Base-by-base conservation (phyloP, 805 yeast genomes). In the Sporopachydermia quercuum region DNA sequence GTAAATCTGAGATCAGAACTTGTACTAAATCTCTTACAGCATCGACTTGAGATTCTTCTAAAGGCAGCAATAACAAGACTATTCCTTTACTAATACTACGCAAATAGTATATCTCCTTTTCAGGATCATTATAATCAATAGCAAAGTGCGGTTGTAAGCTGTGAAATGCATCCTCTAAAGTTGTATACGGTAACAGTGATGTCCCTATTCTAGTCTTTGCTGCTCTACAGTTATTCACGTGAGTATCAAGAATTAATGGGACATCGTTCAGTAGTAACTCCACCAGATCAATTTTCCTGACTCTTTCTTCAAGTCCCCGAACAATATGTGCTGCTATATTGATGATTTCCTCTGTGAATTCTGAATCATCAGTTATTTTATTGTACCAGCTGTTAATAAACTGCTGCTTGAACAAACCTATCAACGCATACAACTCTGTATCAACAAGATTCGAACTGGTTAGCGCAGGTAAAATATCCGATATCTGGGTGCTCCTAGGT, bases 371-470 rank as follows among this genome's bases (percentile, higher is more conserved):
- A 1, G 71, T 55, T 4, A 69, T 49, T 15, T 49, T 44, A 17
- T 49, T 48, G 50, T 71, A 71, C 72, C 75, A 70, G 5, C 59
- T 50, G 15, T 60, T 54, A 3, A 73, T 60, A 45, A 73, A 74
- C 39, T 66, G 66, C 16, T 63, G 58, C 35, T 70, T 41, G 3
- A 72, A 48, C 11, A 72, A 52, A 0, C 73, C 71, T 3, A 70
- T 43, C 3, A 74, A 45, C 1, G 70, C 62, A 45, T 70, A 68
- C 11, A 72, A 49, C 45, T 70, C 66, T 2, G 56, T 40, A 45
- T 71, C 74, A 3, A 72, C 59, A 2, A 45, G 49, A 1, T 56
- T 44, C 0, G 66, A 60, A 1, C 64, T 55, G 1, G 70, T 62
- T 35, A 68, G 47, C 1, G 59, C 53, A 0, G 71, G 70, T 2